Evolutionary conservation across 768 basidiomycete species (phyloP).

Genomic region (Boletus pseudo-olivaceus): DNA sequence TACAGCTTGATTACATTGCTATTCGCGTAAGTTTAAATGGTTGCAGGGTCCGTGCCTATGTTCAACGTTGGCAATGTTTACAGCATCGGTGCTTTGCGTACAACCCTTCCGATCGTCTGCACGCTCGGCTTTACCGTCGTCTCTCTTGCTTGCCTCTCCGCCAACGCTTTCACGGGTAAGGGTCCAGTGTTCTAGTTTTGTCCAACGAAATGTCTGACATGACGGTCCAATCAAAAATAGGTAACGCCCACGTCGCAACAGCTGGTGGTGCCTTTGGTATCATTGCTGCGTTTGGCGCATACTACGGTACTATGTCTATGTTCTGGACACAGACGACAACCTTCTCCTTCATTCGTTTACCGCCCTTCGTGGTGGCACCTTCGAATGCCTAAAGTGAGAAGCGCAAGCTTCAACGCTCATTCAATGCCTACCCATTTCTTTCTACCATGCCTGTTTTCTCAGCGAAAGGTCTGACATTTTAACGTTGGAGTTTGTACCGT

Average conservation of each 20-base stretch:
- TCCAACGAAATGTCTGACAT: neutral
- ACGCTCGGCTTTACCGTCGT: conserved; percentile 23
- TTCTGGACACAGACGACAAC: conserved; percentile 32
- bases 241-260: conserved; percentile 23
- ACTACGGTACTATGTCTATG: conserved; percentile 25
- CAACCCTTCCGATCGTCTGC: conserved; percentile 21
- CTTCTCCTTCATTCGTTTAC: conserved; percentile 24
- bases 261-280: conserved; percentile 27
- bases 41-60: too few relatives aligned
- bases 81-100: conserved; percentile 27
- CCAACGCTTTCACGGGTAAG: conserved; percentile 28
- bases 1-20: conserved; percentile 23
- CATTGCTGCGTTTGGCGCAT: conserved; percentile 27
- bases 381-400: conserved; percentile 7
- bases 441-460: neutral
- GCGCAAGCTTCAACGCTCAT: neutral
- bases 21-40: conserved; percentile 17
- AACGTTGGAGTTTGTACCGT: neutral
- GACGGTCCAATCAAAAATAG: conserved; percentile 3
- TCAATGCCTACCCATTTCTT: too few relatives aligned
- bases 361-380: conserved; percentile 18
- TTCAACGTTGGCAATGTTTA: neutral
- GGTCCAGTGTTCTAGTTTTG: neutral
- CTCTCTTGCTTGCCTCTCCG: conserved; percentile 24
- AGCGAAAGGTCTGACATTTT: neutral